Evolutionary conservation across 495 filamentous ascomycete species (phyloP), one percentile per base, ranked within the genome.

Genomic region (Annulohypoxylon nitens): DNA sequence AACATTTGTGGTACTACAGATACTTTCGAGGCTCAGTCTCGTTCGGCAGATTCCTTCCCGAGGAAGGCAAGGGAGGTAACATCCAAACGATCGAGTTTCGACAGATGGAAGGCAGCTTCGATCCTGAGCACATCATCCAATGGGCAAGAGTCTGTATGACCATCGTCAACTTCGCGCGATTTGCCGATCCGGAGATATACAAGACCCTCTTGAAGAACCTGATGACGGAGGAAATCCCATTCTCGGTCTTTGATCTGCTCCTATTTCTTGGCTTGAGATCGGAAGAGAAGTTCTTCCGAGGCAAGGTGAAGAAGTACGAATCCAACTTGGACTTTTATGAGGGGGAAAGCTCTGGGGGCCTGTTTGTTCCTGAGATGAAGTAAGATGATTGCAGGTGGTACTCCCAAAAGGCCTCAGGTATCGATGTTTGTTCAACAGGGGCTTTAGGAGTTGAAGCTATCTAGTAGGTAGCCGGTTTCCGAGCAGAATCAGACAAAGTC

Each of bases 31-130:
- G 69, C 20, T n/a, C 72, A 1, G 23, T 75, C 2, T 63, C 62
- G 12, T 75, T 77, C 37, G 11, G 4, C 9, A 37, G 69, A 14
- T 77, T 77, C 43, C 33, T 63, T 3, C 66, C 73, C 0, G 59
- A n/a, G 7, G 69, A 60, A 0, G 54, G 33, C 7, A 34, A 30
- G 4, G 72, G 68, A 9, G 73, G 75, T 0, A 77, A 77, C 20
- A 65, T 62, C 0, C 75, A 77, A 16, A 77, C 75, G 1, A 73
- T 77, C 23, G 75, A 77, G 57, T 77, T 74, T 33, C 69, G 75
- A 14, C 75, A 77, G 45, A 77, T 77, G 75, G 55, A 30, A 14
- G 73, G 69, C 11, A 69, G 65, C 25, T 16, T 77, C 4, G 75
- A 77, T 14, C 61, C 69, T n/a, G 50, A 53, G 8, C 66, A 61